phyloP scores from a whole-genome alignment of 805 yeast species.

The Candida qinlingensis region DNA sequence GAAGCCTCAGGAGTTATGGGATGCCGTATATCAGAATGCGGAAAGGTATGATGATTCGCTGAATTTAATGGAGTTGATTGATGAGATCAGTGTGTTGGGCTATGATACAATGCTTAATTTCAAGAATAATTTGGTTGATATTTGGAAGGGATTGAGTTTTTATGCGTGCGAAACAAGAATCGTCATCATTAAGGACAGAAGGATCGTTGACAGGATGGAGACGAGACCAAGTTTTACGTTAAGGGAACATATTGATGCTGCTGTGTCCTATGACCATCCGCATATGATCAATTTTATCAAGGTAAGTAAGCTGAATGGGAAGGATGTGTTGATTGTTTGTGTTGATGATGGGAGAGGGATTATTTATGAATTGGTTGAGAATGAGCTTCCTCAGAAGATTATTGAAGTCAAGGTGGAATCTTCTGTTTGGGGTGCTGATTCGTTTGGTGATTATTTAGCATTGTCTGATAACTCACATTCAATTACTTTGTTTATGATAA shows the following conservation, averaged over 20 bases:
- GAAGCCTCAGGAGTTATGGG: constrained; percentile 1
- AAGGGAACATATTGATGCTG: constrained; percentile 32
- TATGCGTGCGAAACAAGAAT: constrained; percentile 12
- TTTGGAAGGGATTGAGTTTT: constrained; percentile 8
- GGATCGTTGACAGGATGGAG: background rate
- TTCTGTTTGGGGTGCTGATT: constrained; percentile 63
- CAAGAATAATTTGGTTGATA: constrained; percentile 20
- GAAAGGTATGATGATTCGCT: constrained; percentile 15
- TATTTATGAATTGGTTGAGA: constrained; percentile 30
- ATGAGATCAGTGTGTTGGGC: background rate
- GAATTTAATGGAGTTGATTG: background rate
- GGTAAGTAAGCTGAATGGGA: constrained; percentile 29
- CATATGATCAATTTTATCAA: constrained; percentile 52
- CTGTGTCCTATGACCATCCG: constrained; percentile 50
- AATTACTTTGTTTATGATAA: constrained; percentile 36
- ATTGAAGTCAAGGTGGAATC: constrained; percentile 31
- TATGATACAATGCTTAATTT: background rate
- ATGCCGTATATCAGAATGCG: background rate
- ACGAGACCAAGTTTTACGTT: constrained; percentile 16
- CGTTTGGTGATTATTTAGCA: constrained; percentile 35
- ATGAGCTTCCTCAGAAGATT: constrained; percentile 24
- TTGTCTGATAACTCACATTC: constrained; percentile 51
- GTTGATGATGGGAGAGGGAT: constrained; percentile 51
- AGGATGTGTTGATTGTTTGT: constrained; percentile 43
- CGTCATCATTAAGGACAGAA: constrained; percentile 8